phyloP scores from a whole-genome alignment of 2,329 filamentous ascomycete species.

The Cryphonectria carpinicola region DNA sequence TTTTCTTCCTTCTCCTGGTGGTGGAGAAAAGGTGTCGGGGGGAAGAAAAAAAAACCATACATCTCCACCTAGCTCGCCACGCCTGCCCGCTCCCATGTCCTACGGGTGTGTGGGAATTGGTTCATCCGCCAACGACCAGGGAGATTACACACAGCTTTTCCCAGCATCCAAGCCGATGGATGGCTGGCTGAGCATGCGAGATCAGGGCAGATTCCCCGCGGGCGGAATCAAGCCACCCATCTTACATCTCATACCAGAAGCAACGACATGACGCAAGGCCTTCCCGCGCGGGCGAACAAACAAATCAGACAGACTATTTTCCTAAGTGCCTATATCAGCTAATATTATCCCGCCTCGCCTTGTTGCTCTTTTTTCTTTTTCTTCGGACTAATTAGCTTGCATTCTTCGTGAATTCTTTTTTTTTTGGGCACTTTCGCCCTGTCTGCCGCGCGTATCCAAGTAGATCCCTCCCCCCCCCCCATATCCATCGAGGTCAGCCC shows the following conservation, averaged over 20 bases:
- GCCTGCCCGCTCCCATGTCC: background rate
- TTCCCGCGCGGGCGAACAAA: background rate
- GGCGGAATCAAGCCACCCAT: constrained; percentile 1
- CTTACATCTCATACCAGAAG: constrained; percentile 5
- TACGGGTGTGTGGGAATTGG: background rate
- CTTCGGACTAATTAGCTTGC: background rate
- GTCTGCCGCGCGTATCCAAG: background rate
- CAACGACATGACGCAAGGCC: constrained; percentile 1
- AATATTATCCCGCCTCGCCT: background rate
- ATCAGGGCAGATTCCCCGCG: background rate
- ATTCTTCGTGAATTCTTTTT: background rate
- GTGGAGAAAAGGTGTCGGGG: background rate
- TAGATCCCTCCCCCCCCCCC: background rate
- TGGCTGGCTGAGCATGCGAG: background rate
- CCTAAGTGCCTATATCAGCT: background rate
- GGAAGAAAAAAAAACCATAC: background rate
- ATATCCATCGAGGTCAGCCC: background rate
- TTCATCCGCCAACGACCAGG: background rate
- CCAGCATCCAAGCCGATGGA: background rate
- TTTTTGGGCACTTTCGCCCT: background rate
- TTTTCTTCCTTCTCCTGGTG: background rate
- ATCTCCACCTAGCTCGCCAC: too few relatives aligned
- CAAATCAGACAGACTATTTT: background rate
- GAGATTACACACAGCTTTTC: background rate
- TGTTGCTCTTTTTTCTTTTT: background rate